Evolutionary conservation across 345 rosid species (phyloP).

Genomic region (Aquilaria yunnanensis): DNA sequence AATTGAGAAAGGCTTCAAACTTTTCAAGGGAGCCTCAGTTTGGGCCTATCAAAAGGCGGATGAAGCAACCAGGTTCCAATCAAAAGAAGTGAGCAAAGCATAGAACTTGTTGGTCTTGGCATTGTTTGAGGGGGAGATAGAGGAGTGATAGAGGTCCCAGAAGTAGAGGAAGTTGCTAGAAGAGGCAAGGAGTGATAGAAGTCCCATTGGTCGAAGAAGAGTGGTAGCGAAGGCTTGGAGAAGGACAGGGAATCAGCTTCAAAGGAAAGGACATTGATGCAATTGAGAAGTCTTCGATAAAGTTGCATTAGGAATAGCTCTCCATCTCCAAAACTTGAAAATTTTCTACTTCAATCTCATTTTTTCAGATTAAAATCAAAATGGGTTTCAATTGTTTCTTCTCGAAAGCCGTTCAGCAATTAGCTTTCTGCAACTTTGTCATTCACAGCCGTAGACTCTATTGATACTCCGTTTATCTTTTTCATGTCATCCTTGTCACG

Average conservation of each 20-base stretch:
- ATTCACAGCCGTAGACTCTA: no score
- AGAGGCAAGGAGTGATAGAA: slow-evolving; percentile 68
- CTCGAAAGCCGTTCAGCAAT: no score
- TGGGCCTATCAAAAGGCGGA: slow-evolving; percentile 37
- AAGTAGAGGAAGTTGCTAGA: slow-evolving; percentile 75
- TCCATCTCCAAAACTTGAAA: slow-evolving; percentile 34
- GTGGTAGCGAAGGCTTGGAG: slow-evolving; percentile 31
- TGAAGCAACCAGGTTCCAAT: slow-evolving; percentile 16
- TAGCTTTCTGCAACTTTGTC: no score
- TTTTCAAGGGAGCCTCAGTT: no score
- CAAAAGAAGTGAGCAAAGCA: slow-evolving; percentile 86
- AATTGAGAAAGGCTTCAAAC: no score
- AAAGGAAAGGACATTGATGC: slow-evolving; percentile 75
- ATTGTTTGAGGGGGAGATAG: slow-evolving; percentile 21
- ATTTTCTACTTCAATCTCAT: no score
- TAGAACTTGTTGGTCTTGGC: slow-evolving; percentile 48
- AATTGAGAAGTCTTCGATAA: slow-evolving; percentile 79
- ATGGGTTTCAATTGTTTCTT: no score
- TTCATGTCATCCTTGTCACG: no score
- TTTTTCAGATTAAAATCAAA: no score
- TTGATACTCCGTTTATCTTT: no score
- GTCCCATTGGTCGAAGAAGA: slow-evolving; percentile 66
- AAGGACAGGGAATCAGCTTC: slow-evolving; percentile 62
- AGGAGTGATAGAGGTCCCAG: slow-evolving; percentile 49
- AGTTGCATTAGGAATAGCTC: slow-evolving; percentile 80